Base-by-base conservation (phyloP, 495 filamentous ascomycete species). In the Pyronema domesticum region DNA sequence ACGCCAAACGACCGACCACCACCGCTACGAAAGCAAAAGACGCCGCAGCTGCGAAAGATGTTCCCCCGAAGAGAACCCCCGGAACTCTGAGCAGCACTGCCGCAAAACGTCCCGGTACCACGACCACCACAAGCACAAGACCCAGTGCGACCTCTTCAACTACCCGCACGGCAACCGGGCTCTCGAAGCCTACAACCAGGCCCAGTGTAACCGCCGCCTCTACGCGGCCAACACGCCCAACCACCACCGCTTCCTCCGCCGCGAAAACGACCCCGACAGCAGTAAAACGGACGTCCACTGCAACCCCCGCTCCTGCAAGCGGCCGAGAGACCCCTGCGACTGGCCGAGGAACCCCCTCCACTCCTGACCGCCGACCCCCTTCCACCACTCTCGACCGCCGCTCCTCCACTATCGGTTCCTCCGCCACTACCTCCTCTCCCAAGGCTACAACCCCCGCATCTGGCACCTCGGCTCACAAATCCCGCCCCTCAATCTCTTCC, bases 171-270 rank as follows among this genome's bases (percentile, higher is more conserved):
- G 52, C 44, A 3, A 9, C 44, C 14, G 40, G 46, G n/a, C 56
- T 46, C 10, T 17, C 62, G n/a, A 65, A 61, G 46, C 58, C 62
- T 30, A 55, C 62, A 6, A 47, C 46, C 39, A 65, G 61, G 13
- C 56, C 62, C 13, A 14, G 44, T 11, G 51, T 55, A 39, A 35
- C 55, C 5, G 23, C 47, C 18, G 37, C 30, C 35, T 15, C 56
- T 18, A 48, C 43, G 23, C 36, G 45, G 23, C 60, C 48, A 2
- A 59, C 48, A 37, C 48, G 37, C n/a, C 14, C 42, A 19, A 13
- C 15, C 3, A 43, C 36, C 10, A 51, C 10, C 14, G 46, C 14
- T 17, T 39, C 33, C 5, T 46, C 49, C 13, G 15, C 62, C 34
- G 15, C 43, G 6, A 23, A 15, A n/a, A 39, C 52, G 7, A 34